Evolutionary conservation across 1,284 basidiomycete species (phyloP).

Genomic region (Blastosporella zonata): DNA sequence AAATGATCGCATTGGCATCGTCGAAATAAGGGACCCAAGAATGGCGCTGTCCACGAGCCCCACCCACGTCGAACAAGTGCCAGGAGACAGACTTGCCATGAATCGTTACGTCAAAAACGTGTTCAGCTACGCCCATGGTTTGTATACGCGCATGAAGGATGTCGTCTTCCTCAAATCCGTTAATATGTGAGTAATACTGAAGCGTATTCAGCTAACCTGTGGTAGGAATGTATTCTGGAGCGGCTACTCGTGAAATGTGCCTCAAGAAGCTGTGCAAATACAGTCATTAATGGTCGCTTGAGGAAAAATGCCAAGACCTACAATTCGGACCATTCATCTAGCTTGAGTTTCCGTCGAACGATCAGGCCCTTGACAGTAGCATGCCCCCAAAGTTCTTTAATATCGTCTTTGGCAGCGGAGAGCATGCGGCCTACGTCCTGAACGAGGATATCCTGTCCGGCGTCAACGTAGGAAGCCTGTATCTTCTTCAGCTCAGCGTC

Average conservation of each 20-base stretch:
- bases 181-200: constrained; percentile 29
- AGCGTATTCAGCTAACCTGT: constrained; percentile 45
- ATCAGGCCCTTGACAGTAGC: constrained; percentile 66
- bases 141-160: constrained; percentile 81
- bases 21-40: constrained; percentile 82
- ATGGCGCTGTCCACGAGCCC: constrained; percentile 79
- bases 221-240: constrained; percentile 65
- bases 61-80: constrained; percentile 81
- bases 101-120: constrained; percentile 70
- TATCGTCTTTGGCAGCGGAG: constrained; percentile 55
- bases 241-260: constrained; percentile 66
- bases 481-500: constrained; percentile 31
- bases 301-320: constrained; percentile 36
- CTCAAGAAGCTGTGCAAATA: constrained; percentile 58
- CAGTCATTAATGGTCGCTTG: constrained; percentile 13
- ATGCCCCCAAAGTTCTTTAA: constrained; percentile 67
- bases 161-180: constrained; percentile 52
- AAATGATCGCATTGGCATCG: constrained; percentile 83
- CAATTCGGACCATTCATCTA: constrained; percentile 85
- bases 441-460: constrained; percentile 51
- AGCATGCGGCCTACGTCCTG: constrained; percentile 60
- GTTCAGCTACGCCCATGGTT: constrained; percentile 81
- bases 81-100: constrained; percentile 73
- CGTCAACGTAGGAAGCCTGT: constrained; percentile 27
- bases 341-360: constrained; percentile 61